Evolutionary conservation across 1,284 basidiomycete species (phyloP).

Genomic region (Inonotus obliquus): DNA sequence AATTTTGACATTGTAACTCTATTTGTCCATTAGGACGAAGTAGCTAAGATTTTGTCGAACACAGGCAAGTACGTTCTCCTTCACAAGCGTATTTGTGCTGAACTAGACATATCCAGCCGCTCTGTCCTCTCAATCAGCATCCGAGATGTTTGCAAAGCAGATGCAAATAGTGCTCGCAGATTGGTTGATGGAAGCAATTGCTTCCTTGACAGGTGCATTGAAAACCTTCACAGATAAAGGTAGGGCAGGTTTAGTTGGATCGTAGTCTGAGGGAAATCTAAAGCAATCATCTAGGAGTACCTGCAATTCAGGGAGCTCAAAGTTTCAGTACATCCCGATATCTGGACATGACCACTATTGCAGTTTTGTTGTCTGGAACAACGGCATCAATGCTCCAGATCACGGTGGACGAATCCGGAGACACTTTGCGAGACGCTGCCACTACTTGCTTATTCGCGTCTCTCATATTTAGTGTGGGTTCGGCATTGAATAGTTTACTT

Average conservation of each 20-base stretch:
- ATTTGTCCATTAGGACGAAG: too few relatives aligned
- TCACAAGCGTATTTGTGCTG: too few relatives aligned
- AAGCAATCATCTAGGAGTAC: neutral
- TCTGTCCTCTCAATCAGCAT: too few relatives aligned
- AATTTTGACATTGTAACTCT: too few relatives aligned
- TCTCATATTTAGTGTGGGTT: slow-evolving; percentile 5
- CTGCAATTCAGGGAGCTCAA: neutral
- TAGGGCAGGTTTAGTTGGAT: neutral
- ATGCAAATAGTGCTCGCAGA: neutral
- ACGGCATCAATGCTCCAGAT: slow-evolving; percentile 10
- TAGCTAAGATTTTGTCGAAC: too few relatives aligned
- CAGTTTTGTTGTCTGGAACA: slow-evolving; percentile 5
- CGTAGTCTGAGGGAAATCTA: too few relatives aligned
- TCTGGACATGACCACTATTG: slow-evolving; percentile 6
- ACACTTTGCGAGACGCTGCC: neutral
- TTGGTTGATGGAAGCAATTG: neutral
- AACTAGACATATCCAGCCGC: too few relatives aligned
- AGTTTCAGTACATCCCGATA: neutral
- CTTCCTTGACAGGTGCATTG: neutral
- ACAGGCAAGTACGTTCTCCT: too few relatives aligned
- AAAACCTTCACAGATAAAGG: neutral
- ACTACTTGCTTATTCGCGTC: slow-evolving; percentile 8
- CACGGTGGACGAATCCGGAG: neutral
- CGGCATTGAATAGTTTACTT: slow-evolving; percentile 4
- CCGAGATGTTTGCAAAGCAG: neutral